phyloP scores from a whole-genome alignment of 768 basidiomycete species.

The Tricholoma hemisulphureum region DNA sequence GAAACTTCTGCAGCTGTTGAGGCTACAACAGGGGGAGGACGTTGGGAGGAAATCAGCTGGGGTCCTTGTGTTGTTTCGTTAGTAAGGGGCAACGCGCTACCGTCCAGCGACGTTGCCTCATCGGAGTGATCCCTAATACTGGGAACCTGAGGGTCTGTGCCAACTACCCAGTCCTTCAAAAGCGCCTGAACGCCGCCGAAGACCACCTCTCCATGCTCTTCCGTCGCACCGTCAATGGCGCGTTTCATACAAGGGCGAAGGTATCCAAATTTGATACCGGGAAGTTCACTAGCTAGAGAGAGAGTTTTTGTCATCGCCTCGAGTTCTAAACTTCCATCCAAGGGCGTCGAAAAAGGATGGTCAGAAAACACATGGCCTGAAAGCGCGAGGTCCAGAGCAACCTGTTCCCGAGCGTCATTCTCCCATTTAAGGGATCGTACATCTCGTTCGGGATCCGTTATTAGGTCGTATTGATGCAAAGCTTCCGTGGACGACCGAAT shows the following conservation, averaged over 20 bases:
- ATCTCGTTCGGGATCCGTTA: constrained; percentile 35
- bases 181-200: constrained; percentile 61
- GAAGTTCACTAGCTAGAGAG: constrained; percentile 53
- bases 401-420: constrained; percentile 54
- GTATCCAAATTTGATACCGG: constrained; percentile 61
- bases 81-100: neutral
- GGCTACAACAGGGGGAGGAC: constrained; percentile 41
- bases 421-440: constrained; percentile 45
- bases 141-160: constrained; percentile 49
- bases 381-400: constrained; percentile 62
- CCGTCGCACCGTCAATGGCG: constrained; percentile 17
- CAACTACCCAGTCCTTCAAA: constrained; percentile 66
- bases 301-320: constrained; percentile 61
- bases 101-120: constrained; percentile 15
- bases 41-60: constrained; percentile 16
- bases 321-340: constrained; percentile 32
- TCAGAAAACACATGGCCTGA: constrained; percentile 57
- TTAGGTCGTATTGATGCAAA: constrained; percentile 46
- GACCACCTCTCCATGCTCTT: constrained; percentile 23
- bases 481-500: constrained; percentile 33
- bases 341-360: constrained; percentile 33
- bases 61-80: neutral
- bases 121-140: constrained; percentile 57
- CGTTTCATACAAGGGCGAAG: constrained; percentile 47
- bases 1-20: constrained; percentile 19